Conservation (phyloP, 352 stramenopile genomes). For the Globisporangium apiculatum region DNA sequence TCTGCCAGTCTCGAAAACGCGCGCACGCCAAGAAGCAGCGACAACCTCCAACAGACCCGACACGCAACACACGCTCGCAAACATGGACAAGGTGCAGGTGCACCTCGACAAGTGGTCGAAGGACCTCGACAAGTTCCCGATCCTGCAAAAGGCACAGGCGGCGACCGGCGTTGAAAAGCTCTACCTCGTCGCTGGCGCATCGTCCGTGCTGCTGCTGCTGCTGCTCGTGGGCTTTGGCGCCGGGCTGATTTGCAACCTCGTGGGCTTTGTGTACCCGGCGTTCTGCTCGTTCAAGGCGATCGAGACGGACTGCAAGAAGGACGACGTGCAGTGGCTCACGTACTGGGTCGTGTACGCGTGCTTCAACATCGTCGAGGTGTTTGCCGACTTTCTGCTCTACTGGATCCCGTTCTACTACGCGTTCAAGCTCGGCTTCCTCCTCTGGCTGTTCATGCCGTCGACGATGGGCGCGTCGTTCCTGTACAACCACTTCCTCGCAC, state of each 20-base stretch:
- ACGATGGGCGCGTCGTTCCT: slow-evolving; percentile 93
- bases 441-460: slow-evolving; percentile 97
- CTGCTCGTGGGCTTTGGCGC: slow-evolving; percentile 83
- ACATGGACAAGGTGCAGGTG: slow-evolving; percentile 81
- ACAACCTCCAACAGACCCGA: background rate
- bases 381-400: slow-evolving; percentile 94
- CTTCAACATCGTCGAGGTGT: slow-evolving; percentile 96
- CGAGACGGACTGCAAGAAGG: slow-evolving; percentile 67
- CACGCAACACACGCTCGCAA: background rate
- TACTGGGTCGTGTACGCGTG: slow-evolving; percentile 98
- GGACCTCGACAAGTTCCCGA: slow-evolving; percentile 74
- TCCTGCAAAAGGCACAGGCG: slow-evolving; percentile 75
- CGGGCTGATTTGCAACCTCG: slow-evolving; percentile 77
- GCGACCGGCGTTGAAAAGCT: slow-evolving; percentile 85
- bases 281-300: slow-evolving; percentile 85
- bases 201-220: slow-evolving; percentile 61
- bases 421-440: slow-evolving; percentile 96
- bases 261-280: slow-evolving; percentile 78
- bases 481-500: slow-evolving; percentile 91
- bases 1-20: background rate
- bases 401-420: slow-evolving; percentile 98
- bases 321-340: slow-evolving; percentile 90
- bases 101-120: slow-evolving; percentile 84
- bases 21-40: slow-evolving; percentile 6
- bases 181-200: slow-evolving; percentile 69